These are phyloP conservation scores for Tephrocybe rancida DNA, from an alignment of 768 basidiomycete genomes.

Conservation along the genomic window DNA sequence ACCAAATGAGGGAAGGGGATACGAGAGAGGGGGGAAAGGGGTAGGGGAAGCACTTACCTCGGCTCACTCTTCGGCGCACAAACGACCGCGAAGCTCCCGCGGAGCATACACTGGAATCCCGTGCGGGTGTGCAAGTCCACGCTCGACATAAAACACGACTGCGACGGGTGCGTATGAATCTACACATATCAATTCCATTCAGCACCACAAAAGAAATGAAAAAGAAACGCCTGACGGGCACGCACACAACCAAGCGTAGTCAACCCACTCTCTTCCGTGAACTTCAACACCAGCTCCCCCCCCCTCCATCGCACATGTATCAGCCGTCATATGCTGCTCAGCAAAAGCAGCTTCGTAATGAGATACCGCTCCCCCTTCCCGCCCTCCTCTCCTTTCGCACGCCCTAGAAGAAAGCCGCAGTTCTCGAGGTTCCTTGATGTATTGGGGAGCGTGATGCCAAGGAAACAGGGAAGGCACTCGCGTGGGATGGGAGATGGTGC, in stretches of 20 bases:
- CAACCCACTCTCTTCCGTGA: slow-evolving; percentile 79
- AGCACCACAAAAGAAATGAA: too few relatives aligned
- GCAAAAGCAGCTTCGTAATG: slow-evolving; percentile 76
- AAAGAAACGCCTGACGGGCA: slow-evolving; percentile 74
- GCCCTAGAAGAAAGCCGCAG: slow-evolving; percentile 70
- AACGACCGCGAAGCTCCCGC: too few relatives aligned
- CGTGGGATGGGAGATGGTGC: slow-evolving; percentile 66
- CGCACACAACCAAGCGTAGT: too few relatives aligned
- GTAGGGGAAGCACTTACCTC: too few relatives aligned
- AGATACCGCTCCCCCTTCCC: background rate
- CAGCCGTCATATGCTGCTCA: slow-evolving; percentile 83
- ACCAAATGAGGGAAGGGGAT: too few relatives aligned
- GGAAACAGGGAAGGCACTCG: slow-evolving; percentile 71
- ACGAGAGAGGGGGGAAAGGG: too few relatives aligned
- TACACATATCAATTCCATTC: slow-evolving; percentile 6
- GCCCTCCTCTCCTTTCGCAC: slow-evolving; percentile 27
- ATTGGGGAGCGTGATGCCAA: slow-evolving; percentile 77
- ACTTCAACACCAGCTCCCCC: slow-evolving; percentile 78
- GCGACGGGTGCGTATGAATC: too few relatives aligned
- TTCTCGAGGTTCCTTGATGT: slow-evolving; percentile 83
- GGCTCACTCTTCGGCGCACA: too few relatives aligned
- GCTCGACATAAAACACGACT: too few relatives aligned
- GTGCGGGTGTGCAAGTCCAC: too few relatives aligned
- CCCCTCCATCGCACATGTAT: too few relatives aligned
- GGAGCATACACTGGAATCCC: too few relatives aligned